phyloP scores from a whole-genome alignment of 192 early-diverging fungal species.

The Dispira parvispora region DNA sequence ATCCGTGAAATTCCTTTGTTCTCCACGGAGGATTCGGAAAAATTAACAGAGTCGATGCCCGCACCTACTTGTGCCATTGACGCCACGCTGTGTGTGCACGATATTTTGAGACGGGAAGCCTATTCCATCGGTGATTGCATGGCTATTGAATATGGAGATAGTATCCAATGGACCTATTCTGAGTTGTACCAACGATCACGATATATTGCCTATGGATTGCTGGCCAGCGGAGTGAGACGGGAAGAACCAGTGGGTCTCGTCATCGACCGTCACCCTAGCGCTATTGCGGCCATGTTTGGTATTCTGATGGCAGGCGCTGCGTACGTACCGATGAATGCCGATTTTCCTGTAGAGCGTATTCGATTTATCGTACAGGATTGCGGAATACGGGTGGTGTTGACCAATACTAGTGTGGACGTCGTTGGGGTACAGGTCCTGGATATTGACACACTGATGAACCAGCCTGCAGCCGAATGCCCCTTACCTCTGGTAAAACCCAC shows the following conservation, averaged over 20 bases:
- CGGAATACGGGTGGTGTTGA: background rate
- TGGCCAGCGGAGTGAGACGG: background rate
- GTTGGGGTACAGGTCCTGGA: background rate
- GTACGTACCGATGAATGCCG: background rate
- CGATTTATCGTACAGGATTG: background rate
- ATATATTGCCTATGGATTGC: background rate
- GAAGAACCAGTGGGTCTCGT: background rate
- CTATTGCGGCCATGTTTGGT: slow-evolving; percentile 3
- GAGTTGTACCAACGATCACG: background rate
- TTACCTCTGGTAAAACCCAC: background rate
- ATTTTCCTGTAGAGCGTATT: background rate
- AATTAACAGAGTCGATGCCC: background rate
- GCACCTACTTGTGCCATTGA: background rate
- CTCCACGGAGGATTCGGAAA: no score
- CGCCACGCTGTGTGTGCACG: background rate
- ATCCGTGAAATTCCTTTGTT: no score
- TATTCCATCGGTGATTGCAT: background rate
- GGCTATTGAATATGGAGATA: slow-evolving; percentile 5
- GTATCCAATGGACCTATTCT: background rate
- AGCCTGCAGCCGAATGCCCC: background rate
- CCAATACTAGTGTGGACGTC: background rate
- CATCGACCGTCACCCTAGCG: background rate
- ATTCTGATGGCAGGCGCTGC: background rate
- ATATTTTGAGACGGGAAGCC: background rate
- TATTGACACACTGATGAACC: background rate